Base-by-base conservation (phyloP, 129 eudicot species). In the Pseudognaphalium luteoalbum region DNA sequence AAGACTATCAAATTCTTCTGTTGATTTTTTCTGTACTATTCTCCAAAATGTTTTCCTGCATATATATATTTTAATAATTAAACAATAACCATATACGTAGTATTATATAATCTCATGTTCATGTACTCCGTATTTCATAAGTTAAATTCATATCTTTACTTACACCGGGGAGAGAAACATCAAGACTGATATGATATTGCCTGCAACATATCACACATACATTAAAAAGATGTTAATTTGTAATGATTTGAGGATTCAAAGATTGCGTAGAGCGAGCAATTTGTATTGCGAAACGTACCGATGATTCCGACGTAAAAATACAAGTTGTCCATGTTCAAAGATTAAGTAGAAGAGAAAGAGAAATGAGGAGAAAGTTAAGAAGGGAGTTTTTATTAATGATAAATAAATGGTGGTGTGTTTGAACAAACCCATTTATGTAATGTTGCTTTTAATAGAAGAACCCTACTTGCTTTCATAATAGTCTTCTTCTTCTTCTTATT, bases 81-180 rank as follows among this genome's bases (percentile, higher is more conserved):
- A 25, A 25, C 28, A 25, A n/a, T n/a, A n/a, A 25, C 28, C 28
- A 25, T 25, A 25, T 25, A 25, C n/a, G 1, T 25, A 25, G n/a
- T 25, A 25, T 25, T 25, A 25, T 25, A 25, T 25, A 25, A 25
- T 25, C 54, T 15, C 12, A 47, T 15, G 15, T 10, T 2, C 39
- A 9, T 9, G 47, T 8, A 3, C 11, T 4, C 12, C 32, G 47
- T 8, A 3, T 19, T 4, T n/a, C 32, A 7, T 1, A 32, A 32
- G 4, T 2, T 32, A 32, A 0, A 32, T 32, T 32, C 34, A 32
- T 32, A 32, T 32, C 10, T 50, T 30, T 34, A 76, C 96, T 83
- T 83, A 89, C 96, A 74, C 85, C 33, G 92, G 96, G 41, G 96
- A 76, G 72, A 89, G 96, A 74, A 89, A 89, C 87, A 89, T 76